Evolutionary conservation across 106 monocot genomes (phyloP), one percentile per base, ranked within the genome.

Genomic region (Apostasia shenzhenica): DNA sequence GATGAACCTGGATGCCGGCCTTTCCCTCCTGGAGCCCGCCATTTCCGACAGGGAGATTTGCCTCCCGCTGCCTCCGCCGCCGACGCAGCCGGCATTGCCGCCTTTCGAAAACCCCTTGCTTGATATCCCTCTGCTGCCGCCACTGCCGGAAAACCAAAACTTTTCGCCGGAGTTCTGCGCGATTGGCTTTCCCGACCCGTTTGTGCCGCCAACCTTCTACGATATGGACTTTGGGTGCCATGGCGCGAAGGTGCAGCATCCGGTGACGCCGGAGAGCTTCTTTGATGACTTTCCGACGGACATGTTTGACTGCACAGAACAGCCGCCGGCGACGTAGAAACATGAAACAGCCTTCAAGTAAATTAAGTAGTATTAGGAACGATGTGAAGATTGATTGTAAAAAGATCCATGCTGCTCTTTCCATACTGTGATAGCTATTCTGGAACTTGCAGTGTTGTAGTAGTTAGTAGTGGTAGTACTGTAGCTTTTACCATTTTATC

Each of bases 201-300:
- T 81, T 45, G 45, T 47, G 6, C 41, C 39, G 5, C 5, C 70
- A 6, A 78, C 85, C 2, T 73, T 76, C 51, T 73, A 70, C 3
- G 70, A 73, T 3, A 5, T 59, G 13, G 71, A 61, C 4, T 41
- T 5, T 13, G 59, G 14, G 0, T 49, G 41, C 41, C 72, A 62
- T 5, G 54, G 3, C 7, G 13, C 12, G 3, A 67, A 47, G 55
- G 59, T 8, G 1, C 70, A 14, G 60, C 60, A 44, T 45, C 44
- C n/a, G 3, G 60, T 11, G 4, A 74, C 59, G 8, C 68, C 70
- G 37, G 85, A 80, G 9, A 69, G 62, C 62, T 78, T 78, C 75
- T 86, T 90, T 47, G 76, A 81, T 7, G 90, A 90, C 39, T 78
- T 90, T 41, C 78, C 85, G 2, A 38, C 72, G 0, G 83, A 85